These are phyloP conservation scores for Colletotrichum lupini DNA, from an alignment of 2,329 filamentous ascomycete genomes.

Conservation along the genomic window DNA sequence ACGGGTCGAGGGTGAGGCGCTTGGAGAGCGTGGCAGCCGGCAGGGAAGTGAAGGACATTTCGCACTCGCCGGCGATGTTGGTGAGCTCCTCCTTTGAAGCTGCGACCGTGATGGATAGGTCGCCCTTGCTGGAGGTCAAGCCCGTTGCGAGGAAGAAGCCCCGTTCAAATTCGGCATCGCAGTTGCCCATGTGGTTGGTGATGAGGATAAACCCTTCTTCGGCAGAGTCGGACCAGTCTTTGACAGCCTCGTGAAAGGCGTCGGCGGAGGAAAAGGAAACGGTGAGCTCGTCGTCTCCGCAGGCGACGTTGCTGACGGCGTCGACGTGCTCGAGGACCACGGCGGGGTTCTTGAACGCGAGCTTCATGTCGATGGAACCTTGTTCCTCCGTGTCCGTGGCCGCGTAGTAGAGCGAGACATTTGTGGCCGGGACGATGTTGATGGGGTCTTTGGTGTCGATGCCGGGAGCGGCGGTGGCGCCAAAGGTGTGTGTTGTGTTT, in stretches of 20 bases:
- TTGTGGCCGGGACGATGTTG: slow-evolving; percentile 37
- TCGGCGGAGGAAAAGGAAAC: slow-evolving; percentile 36
- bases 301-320: slow-evolving; percentile 33
- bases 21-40: slow-evolving; percentile 39
- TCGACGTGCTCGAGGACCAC: slow-evolving; percentile 39
- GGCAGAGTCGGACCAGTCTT: slow-evolving; percentile 28
- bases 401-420: slow-evolving; percentile 37
- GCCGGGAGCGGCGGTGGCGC: slow-evolving; percentile 24
- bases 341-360: slow-evolving; percentile 38
- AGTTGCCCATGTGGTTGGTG: slow-evolving; percentile 55
- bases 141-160: slow-evolving; percentile 49
- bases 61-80: slow-evolving; percentile 44
- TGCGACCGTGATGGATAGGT: slow-evolving; percentile 45
- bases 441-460: slow-evolving; percentile 32
- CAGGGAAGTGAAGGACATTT: slow-evolving; percentile 42
- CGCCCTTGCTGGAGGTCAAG: slow-evolving; percentile 41
- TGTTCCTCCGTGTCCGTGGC: slow-evolving; percentile 19
- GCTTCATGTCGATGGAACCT: slow-evolving; percentile 39
- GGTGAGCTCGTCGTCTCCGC: slow-evolving; percentile 31
- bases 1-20: slow-evolving; percentile 42
- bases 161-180: slow-evolving; percentile 51
- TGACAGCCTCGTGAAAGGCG: slow-evolving; percentile 36
- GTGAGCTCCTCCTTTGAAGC: slow-evolving; percentile 46
- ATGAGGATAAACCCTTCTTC: slow-evolving; percentile 48
- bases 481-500: slow-evolving; percentile 40